Evolutionary conservation across 208 protist genomes (phyloP), one percentile per base, ranked within the genome.

Genomic region (Herpetomonas samuelpessoai): DNA sequence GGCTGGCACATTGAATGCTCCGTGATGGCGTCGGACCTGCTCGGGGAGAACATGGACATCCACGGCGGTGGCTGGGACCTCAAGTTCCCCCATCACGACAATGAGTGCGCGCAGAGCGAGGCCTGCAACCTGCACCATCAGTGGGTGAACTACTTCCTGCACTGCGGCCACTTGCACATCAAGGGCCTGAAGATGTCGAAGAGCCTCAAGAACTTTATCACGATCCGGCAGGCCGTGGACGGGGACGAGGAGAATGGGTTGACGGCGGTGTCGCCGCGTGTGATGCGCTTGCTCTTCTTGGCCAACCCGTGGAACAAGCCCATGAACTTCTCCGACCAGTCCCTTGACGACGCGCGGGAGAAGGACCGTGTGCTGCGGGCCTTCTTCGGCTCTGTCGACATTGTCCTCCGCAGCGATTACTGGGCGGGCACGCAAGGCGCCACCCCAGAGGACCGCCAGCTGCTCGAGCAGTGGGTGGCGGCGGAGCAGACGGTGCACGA

Each of bases 1-100:
- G 99, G 99, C 25, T 99, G 99, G 99, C 99, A 99, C 76, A 99
- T 99, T 73, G 99, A 99, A 71, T 99, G 99, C 91, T 98, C 92
- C 44, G 98, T 95, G n/a, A 99, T 99, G 98, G 89, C 97, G 7
- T 88, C 81, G 38, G 82, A 96, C 57, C 67, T 98, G 2, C 72
- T 99, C 7, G 96, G 97, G 29, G 54, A 69, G 26, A 87, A 90
- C 35, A 87, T 99, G 48, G 98, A 99, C 76, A 94, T 99, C 56
- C 98, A 99, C 79, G 76, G 74, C 44, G 98, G 98, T 30, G 98
- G 98, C n/a, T 91, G 89, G 47, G 99, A 99, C 69, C 79, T 99
- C 10, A 97, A 98, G 68, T 99, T 99, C 65, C 99, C 99, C 4
- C 99, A 99, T 79, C 99, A 99, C 83, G 98, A 99, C 60, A 99